Conservation (phyloP, 2,329 filamentous ascomycete species). For the Alternaria solani region DNA sequence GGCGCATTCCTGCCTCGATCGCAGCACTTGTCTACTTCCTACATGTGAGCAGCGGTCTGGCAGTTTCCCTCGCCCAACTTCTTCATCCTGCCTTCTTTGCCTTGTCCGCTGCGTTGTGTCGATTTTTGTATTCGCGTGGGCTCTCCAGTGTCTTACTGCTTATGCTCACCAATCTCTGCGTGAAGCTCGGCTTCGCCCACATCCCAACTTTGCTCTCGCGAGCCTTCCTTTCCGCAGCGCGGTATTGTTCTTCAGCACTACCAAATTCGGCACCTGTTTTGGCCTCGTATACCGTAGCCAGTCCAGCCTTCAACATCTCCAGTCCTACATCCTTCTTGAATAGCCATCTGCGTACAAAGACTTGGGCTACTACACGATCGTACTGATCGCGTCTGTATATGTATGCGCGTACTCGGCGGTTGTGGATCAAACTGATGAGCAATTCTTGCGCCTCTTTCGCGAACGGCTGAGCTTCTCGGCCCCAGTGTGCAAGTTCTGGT, state of each 20-base stretch:
- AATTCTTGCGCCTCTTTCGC: slow-evolving; percentile 81
- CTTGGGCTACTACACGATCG: slow-evolving; percentile 86
- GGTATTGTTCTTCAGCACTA: slow-evolving; percentile 67
- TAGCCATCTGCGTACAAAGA: slow-evolving; percentile 73
- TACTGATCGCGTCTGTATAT: slow-evolving; percentile 91
- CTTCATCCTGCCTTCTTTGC: slow-evolving; percentile 43
- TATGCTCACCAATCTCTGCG: slow-evolving; percentile 58
- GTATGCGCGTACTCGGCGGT: slow-evolving; percentile 79
- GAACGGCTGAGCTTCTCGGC: slow-evolving; percentile 83
- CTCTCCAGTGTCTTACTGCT: slow-evolving; percentile 70
- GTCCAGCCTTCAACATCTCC: slow-evolving; percentile 84
- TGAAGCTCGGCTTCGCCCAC: slow-evolving; percentile 67
- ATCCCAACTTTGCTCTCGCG: slow-evolving; percentile 60
- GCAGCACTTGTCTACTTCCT: slow-evolving; percentile 2
- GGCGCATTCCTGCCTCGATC: slow-evolving; percentile 10
- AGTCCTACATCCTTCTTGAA: slow-evolving; percentile 82
- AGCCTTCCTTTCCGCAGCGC: slow-evolving; percentile 67
- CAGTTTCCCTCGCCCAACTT: not conserved
- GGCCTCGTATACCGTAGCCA: slow-evolving; percentile 93
- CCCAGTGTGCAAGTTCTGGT: slow-evolving; percentile 92
- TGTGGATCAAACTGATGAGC: slow-evolving; percentile 75
- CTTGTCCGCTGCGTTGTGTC: slow-evolving; percentile 57
- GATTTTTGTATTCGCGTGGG: slow-evolving; percentile 84
- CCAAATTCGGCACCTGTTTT: slow-evolving; percentile 92
- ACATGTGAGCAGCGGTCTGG: not conserved